Evolutionary conservation across 441 rosid genomes (phyloP).

Genomic region (Adansonia grandidieri): DNA sequence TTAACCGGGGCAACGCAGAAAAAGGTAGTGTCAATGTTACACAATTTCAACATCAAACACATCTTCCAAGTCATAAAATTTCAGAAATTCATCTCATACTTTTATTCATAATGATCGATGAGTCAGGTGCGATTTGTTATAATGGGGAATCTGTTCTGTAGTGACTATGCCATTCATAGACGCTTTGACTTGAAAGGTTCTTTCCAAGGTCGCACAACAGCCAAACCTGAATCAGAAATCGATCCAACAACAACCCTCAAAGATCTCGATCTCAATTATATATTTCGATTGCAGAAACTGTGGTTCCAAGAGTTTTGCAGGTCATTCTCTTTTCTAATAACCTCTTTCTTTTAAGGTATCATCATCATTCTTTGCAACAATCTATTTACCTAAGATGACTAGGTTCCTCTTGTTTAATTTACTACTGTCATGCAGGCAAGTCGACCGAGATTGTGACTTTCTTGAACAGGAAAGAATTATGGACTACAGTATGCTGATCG

Average conservation of each 20-base stretch:
- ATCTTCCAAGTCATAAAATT: constrained; percentile 13
- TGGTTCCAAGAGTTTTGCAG: constrained; percentile 97
- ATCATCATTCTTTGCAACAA: not conserved
- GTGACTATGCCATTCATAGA: constrained; percentile 76
- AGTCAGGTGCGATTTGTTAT: constrained; percentile 86
- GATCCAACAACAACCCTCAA: constrained; percentile 88
- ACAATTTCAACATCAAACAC: constrained; percentile 17
- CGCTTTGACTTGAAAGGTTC: constrained; percentile 97
- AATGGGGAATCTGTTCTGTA: constrained; percentile 93
- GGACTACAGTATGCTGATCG: constrained; percentile 94
- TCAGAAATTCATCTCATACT: constrained; percentile 21
- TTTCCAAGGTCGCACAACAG: constrained; percentile 87
- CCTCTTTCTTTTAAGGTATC: not conserved
- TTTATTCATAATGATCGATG: constrained; percentile 34
- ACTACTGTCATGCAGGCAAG: constrained; percentile 62
- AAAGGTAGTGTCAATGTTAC: constrained; percentile 53
- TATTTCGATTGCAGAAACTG: constrained; percentile 71
- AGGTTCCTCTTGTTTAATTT: not conserved
- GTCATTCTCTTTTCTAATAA: constrained; percentile 39
- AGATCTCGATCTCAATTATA: constrained; percentile 90
- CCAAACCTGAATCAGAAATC: constrained; percentile 85
- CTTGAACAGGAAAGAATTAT: constrained; percentile 94
- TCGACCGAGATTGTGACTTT: constrained; percentile 90
- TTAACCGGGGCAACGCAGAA: constrained; percentile 87
- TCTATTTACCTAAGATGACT: not conserved